Evolutionary conservation across 345 rosid genomes (phyloP).

Genomic region (Jatropha curcas): DNA sequence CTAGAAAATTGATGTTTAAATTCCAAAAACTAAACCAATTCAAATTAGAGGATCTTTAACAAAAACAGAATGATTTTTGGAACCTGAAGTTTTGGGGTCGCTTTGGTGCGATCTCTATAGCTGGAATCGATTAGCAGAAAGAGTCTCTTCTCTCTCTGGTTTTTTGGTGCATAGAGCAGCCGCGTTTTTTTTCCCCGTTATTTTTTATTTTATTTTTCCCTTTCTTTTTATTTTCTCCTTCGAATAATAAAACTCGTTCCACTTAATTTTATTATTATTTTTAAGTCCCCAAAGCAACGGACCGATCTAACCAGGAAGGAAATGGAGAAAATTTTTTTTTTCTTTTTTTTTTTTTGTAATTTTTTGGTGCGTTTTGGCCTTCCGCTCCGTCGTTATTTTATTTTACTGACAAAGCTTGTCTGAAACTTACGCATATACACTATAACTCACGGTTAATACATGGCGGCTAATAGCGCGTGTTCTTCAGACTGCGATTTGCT

Average conservation of each 20-base stretch:
- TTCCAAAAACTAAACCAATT: slow-evolving; percentile 9
- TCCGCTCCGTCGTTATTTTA: background rate
- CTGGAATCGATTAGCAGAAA: slow-evolving; percentile 42
- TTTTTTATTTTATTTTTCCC: slow-evolving; percentile 11
- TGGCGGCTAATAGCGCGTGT: background rate
- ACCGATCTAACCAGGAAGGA: slow-evolving; percentile 11
- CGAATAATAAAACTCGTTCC: background rate
- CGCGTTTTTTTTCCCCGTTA: slow-evolving; percentile 38
- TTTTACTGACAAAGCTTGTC: background rate
- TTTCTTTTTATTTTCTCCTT: slow-evolving; percentile 1
- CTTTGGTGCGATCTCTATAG: slow-evolving; percentile 45
- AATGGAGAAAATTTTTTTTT: background rate
- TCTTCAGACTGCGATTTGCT: no score
- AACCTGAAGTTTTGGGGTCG: slow-evolving; percentile 17
- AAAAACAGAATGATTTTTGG: background rate
- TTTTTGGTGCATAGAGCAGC: slow-evolving; percentile 49
- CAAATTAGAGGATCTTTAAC: slow-evolving; percentile 2
- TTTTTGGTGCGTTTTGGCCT: slow-evolving; percentile 5
- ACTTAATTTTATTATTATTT: background rate
- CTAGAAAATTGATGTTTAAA: background rate
- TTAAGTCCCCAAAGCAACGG: slow-evolving; percentile 17
- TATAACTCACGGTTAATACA: background rate
- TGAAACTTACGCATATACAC: background rate
- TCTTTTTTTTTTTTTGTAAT: background rate
- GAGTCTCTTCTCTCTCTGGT: slow-evolving; percentile 42